Evolutionary conservation across 352 stramenopile species (phyloP).

Genomic region (Globisporangium uncinulatum): DNA sequence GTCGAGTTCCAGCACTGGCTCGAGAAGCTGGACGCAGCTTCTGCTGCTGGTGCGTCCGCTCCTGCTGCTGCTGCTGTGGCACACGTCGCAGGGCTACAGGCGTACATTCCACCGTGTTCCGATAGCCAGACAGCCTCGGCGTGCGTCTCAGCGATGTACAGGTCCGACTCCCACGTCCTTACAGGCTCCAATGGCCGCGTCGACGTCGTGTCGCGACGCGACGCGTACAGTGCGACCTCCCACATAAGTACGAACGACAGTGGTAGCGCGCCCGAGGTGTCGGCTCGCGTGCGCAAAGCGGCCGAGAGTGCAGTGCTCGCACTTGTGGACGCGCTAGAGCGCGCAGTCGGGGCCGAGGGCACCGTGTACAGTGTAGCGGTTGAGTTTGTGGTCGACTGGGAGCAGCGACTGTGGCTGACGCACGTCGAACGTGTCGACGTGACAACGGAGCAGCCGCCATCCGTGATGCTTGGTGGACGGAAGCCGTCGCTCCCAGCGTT

Average conservation of each 20-base stretch:
- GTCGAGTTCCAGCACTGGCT: slow-evolving; percentile 18
- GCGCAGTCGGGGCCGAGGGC: slow-evolving; percentile 3
- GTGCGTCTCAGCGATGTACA: slow-evolving; percentile 3
- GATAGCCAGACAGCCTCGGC: not conserved
- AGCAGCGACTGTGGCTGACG: slow-evolving; percentile 33
- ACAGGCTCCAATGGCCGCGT: slow-evolving; percentile 10
- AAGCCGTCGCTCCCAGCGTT: slow-evolving; percentile 46
- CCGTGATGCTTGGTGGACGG: not conserved
- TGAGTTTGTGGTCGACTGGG: slow-evolving; percentile 33
- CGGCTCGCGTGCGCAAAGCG: slow-evolving; percentile 20
- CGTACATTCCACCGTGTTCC: slow-evolving; percentile 9
- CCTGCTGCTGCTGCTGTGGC: too few relatives aligned
- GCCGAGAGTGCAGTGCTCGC: slow-evolving; percentile 15
- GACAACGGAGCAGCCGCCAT: not conserved
- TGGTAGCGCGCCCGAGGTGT: not conserved
- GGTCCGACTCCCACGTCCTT: not conserved
- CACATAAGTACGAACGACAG: not conserved
- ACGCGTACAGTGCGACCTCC: slow-evolving; percentile 8
- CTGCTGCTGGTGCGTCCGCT: too few relatives aligned
- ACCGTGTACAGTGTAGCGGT: slow-evolving; percentile 15
- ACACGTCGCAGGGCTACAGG: slow-evolving; percentile 16
- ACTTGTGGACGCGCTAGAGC: slow-evolving; percentile 25
- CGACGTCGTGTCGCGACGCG: slow-evolving; percentile 11
- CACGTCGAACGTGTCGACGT: slow-evolving; percentile 19
- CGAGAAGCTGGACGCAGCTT: slow-evolving; percentile 7